Percentiles rank a stretch among this genome's conserved stretches.
These are phyloP conservation scores for Malus domestica DNA, from an alignment of 306 rosid species.

Conservation along the genomic window DNA sequence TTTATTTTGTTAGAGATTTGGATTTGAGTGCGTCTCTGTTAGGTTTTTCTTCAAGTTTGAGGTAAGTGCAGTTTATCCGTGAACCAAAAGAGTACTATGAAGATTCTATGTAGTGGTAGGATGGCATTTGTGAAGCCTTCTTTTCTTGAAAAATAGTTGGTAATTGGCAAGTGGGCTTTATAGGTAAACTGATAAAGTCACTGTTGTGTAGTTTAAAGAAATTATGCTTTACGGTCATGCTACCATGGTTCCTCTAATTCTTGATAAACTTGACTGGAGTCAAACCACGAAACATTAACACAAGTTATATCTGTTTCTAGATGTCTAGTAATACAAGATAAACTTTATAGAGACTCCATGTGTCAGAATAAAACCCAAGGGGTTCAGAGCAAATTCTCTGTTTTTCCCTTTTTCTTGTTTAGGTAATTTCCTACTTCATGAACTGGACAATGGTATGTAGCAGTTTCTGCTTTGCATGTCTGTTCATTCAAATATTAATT, in stretches of 20 bases:
- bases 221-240: background rate
- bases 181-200: background rate
- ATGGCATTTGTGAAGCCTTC: background rate
- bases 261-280: background rate
- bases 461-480: background rate
- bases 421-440: background rate
- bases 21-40: background rate
- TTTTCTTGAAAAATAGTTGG: background rate
- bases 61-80: background rate
- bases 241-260: background rate
- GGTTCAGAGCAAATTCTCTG: background rate
- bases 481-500: constrained; percentile 7
- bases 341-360: background rate
- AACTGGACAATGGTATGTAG: background rate
- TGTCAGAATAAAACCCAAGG: too few species aligned
- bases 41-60: background rate
- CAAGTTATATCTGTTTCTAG: background rate
- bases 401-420: background rate
- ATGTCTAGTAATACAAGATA: background rate
- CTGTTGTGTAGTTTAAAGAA: background rate
- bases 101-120: background rate
- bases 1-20: background rate
- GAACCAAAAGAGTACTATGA: background rate
- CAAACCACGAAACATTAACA: background rate
- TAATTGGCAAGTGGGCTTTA: background rate